Evolutionary conservation across 2,329 filamentous ascomycete species (phyloP).

Genomic region (Trichoderma sp.): DNA sequence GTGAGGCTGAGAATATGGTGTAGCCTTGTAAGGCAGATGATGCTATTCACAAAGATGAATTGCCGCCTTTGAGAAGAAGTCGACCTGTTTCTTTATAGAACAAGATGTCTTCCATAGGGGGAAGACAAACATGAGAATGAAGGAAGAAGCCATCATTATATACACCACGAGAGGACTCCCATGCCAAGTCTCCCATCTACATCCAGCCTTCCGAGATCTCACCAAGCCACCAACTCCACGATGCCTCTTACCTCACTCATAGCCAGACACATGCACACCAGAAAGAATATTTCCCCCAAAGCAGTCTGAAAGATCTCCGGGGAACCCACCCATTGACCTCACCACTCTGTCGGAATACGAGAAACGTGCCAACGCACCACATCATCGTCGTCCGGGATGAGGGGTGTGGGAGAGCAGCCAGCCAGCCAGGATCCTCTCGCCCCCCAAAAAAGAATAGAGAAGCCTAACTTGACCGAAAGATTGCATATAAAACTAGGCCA

Average conservation of each 20-base stretch:
- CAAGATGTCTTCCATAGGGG: not conserved
- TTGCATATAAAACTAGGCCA: not conserved
- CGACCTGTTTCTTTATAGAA: not conserved
- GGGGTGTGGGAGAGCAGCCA: not conserved
- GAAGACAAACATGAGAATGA: not conserved
- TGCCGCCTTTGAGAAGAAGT: not conserved
- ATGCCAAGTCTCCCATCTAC: not conserved
- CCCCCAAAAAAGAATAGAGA: not conserved
- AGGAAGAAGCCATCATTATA: slow-evolving; percentile 13
- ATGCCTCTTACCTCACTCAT: slow-evolving; percentile 3
- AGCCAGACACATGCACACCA: not conserved
- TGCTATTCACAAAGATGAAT: not conserved
- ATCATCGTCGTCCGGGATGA: not conserved
- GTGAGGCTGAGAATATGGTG: not conserved
- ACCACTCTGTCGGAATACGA: slow-evolving; percentile 13
- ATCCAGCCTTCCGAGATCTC: not conserved
- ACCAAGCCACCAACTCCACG: slow-evolving; percentile 8
- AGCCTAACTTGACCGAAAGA: not conserved
- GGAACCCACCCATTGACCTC: slow-evolving; percentile 1
- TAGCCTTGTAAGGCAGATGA: not conserved
- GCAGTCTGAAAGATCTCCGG: not conserved
- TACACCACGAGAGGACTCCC: not conserved
- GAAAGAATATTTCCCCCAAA: not conserved
- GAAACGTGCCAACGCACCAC: not conserved
- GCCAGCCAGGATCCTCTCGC: not conserved